phyloP scores from a whole-genome alignment of 2,329 filamentous ascomycete genomes.

The Neoarthrinium moseri region DNA sequence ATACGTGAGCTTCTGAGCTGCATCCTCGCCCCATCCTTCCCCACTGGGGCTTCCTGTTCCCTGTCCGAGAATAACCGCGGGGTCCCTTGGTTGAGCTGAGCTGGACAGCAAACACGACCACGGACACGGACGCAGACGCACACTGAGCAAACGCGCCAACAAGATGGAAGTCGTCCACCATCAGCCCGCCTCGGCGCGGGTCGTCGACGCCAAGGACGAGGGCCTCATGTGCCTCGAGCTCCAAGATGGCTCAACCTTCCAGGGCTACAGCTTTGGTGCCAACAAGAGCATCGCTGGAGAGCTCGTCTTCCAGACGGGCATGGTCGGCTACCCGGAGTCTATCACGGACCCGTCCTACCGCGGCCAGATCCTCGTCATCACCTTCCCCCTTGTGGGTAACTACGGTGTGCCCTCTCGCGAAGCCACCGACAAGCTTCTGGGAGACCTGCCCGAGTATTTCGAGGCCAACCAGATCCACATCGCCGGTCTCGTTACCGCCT shows the following conservation, averaged over 20 bases:
- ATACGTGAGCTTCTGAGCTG: constrained; percentile 7
- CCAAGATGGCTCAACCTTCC: constrained; percentile 85
- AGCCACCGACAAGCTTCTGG: constrained; percentile 78
- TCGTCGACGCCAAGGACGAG: constrained; percentile 51
- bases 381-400: constrained; percentile 93
- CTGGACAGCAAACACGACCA: background rate
- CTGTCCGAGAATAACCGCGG: constrained; percentile 7
- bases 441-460: constrained; percentile 87
- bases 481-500: constrained; percentile 84
- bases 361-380: constrained; percentile 93
- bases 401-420: constrained; percentile 93
- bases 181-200: constrained; percentile 61
- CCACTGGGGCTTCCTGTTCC: background rate
- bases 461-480: constrained; percentile 93
- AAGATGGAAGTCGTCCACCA: constrained; percentile 38
- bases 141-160: constrained; percentile 3
- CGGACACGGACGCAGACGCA: too few species aligned
- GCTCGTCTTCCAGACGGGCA: constrained; percentile 98
- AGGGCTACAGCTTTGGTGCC: constrained; percentile 95
- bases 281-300: constrained; percentile 93
- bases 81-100: constrained; percentile 2
- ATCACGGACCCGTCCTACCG: constrained; percentile 85
- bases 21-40: constrained; percentile 5
- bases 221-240: constrained; percentile 84
- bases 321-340: constrained; percentile 98